Evolutionary conservation across 768 basidiomycete species (phyloP), one percentile per base, ranked within the genome.

Genomic region (Mrakia hoshinonis): DNA sequence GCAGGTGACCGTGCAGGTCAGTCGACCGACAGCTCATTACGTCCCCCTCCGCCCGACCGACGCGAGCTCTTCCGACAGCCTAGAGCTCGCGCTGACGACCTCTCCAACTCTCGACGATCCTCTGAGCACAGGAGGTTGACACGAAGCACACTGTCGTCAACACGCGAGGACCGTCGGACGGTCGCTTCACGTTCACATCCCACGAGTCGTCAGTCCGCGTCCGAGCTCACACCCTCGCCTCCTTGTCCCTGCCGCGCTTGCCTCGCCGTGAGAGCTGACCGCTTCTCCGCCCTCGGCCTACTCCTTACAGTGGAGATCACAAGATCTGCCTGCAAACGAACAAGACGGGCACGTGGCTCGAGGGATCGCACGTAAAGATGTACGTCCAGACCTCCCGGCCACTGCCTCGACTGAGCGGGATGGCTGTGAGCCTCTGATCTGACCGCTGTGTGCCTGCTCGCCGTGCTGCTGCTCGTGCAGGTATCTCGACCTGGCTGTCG

Each of bases 141-240:
- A 87, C 84, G 2, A 86, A 86, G 2, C 88, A 97, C 76, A 80
- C 83, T 67, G 89, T 97, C 20, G 92, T 91, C 51, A 89, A 88
- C 76, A 93, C 92, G 11, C 86, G 87, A n/a, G 96, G 96, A 1
- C 90, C 93, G 6, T 82, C 87, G 29, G 89, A 95, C 63, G 90
- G 96, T 36, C 86, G 86, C 70, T 98, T 98, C 82, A 98, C 96
- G 0, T 99, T 99, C 78, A 97, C 96, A 34, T 96, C 95, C 5
- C 92, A 96, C 78, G 92, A 94, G 73, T 85, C 94, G 79, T 77
- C 26, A 43, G 77, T 75, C 11, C 62, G 20, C 26, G 1, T 18
- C 43, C 43, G 13, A 43, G 15, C n/a, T 66, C 64, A 31, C 43
- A 34, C 43, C 39, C 29, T 31, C 43, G 11, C 29, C n/a, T 6